Evolutionary conservation across 768 basidiomycete species (phyloP).

Genomic region (Saitozyma podzolica): DNA sequence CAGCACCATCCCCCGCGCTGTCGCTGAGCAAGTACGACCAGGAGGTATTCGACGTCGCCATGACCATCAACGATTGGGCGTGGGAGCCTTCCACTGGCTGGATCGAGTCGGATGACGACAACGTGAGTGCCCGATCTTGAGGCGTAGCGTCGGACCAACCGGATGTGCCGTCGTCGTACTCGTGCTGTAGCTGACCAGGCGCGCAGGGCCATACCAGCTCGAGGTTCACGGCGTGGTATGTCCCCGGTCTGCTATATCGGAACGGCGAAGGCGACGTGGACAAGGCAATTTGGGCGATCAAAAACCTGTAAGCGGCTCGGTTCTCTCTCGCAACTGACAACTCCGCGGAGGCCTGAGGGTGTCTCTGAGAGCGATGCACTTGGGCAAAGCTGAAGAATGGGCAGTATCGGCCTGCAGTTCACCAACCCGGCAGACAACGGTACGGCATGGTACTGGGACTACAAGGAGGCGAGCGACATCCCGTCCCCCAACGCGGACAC

Average conservation of each 20-base stretch:
- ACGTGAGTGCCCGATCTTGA: background rate
- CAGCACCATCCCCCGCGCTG: constrained; percentile 7
- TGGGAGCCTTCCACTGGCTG: constrained; percentile 16
- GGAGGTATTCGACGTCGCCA: constrained; percentile 8
- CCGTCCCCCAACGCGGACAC: constrained; percentile 9
- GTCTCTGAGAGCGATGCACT: too few species aligned
- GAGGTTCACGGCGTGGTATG: constrained; percentile 14
- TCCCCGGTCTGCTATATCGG: constrained; percentile 9
- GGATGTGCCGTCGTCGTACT: background rate
- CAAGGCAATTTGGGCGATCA: constrained; percentile 12
- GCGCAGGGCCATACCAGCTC: constrained; percentile 14
- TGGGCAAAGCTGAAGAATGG: background rate
- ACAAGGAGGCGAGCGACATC: constrained; percentile 15
- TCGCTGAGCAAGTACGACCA: constrained; percentile 9
- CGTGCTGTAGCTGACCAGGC: background rate
- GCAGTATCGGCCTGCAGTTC: constrained; percentile 16
- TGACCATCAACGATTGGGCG: constrained; percentile 12
- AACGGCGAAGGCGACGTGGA: constrained; percentile 10
- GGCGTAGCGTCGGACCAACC: too few species aligned
- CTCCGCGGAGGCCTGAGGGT: too few species aligned
- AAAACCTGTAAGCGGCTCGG: constrained; percentile 9
- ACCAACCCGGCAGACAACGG: constrained; percentile 4
- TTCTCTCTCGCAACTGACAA: too few species aligned
- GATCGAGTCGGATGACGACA: constrained; percentile 13
- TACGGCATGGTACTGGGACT: constrained; percentile 14